These are phyloP conservation scores for Alternaria alternata DNA, from an alignment of 2,329 filamentous ascomycete species.

Conservation along the genomic window DNA sequence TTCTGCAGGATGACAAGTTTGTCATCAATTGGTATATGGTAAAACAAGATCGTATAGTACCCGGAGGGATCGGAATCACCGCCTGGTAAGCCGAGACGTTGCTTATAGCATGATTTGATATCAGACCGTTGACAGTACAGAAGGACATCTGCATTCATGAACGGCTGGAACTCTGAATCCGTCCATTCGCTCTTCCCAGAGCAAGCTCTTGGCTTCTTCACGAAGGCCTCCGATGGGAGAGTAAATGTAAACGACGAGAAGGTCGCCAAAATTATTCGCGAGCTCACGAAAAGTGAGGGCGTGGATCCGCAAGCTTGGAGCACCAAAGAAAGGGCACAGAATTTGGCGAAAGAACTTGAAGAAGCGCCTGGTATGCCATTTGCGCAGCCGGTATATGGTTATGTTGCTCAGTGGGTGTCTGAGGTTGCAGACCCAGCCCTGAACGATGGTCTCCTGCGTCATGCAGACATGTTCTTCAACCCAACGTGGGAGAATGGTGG, in stretches of 20 bases:
- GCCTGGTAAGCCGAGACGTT: neutral
- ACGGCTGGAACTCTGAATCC: neutral
- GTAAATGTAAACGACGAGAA: neutral
- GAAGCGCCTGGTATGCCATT: neutral
- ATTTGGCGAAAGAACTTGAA: neutral
- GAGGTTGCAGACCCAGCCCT: neutral
- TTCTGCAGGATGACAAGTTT: neutral
- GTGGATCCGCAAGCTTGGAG: neutral
- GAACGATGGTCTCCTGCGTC: neutral
- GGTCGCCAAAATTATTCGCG: neutral
- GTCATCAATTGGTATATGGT: neutral
- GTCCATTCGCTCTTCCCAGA: neutral
- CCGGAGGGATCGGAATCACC: neutral
- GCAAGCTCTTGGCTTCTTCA: neutral
- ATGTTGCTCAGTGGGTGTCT: neutral
- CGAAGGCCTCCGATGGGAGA: neutral
- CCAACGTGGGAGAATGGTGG: slow-evolving; percentile 49
- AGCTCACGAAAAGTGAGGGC: neutral
- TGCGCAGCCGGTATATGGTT: neutral
- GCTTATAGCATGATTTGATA: neutral
- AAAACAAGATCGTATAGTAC: neutral
- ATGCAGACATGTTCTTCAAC: slow-evolving; percentile 12
- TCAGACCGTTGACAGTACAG: neutral
- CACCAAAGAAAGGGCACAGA: neutral
- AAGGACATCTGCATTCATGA: slow-evolving; percentile 6